Conservation (phyloP, 345 rosid species). For the Barbarea vulgaris region DNA sequence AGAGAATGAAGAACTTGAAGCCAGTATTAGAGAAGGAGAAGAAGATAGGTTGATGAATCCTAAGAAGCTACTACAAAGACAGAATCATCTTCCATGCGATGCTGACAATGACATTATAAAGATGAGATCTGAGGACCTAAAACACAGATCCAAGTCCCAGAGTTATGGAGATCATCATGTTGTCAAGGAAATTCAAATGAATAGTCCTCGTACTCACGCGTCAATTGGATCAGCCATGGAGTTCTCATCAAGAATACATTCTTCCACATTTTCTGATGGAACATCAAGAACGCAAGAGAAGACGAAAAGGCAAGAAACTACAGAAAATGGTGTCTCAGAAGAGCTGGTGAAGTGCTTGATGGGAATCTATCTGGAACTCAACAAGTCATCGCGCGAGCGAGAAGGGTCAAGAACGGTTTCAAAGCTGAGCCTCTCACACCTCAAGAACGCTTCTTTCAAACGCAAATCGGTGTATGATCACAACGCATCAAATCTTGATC, state of each 20-base stretch:
- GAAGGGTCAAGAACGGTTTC: constrained; percentile 55
- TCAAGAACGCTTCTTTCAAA: constrained; percentile 43
- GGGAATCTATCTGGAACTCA: constrained; percentile 68
- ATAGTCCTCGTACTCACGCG: constrained; percentile 53
- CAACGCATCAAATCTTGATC: constrained; percentile 66
- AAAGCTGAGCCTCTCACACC: constrained; percentile 50
- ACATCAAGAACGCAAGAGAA: constrained; percentile 21
- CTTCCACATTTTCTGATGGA: constrained; percentile 54
- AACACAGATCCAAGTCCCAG: constrained; percentile 54
- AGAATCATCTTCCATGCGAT: constrained; percentile 41
- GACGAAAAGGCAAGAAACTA: constrained; percentile 8
- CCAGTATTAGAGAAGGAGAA: constrained; percentile 34
- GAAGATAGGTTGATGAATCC: constrained; percentile 47
- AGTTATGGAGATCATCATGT: constrained; percentile 43
- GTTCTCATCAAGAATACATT: constrained; percentile 48
- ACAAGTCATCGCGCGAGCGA: constrained; percentile 44
- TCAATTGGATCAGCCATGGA: constrained; percentile 69
- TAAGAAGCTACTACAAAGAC: constrained; percentile 37
- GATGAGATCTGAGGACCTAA: constrained; percentile 35
- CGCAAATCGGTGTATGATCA: constrained; percentile 43
- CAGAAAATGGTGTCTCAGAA: constrained; percentile 75
- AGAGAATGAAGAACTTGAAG: constrained; percentile 34
- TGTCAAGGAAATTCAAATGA: constrained; percentile 42
- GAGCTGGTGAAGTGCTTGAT: constrained; percentile 68
- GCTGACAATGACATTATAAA: constrained; percentile 31